Evolutionary conservation across 768 basidiomycete species (phyloP).

Genomic region (Russula earlei): DNA sequence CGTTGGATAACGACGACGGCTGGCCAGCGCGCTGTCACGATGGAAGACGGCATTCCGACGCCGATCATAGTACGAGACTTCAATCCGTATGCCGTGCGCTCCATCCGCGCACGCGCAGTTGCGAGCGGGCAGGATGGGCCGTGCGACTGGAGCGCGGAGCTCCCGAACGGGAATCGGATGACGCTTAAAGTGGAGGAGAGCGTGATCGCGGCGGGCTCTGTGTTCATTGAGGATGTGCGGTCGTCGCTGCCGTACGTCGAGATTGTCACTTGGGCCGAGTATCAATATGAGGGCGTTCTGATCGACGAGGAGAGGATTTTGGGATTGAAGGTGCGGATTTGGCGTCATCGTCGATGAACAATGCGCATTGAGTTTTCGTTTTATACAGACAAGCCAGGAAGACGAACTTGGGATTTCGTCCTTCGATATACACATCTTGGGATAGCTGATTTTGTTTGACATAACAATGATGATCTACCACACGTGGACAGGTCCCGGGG

Average conservation of each 20-base stretch:
- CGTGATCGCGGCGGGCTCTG: neutral
- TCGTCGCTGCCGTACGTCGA: slow-evolving; percentile 24
- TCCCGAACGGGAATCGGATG: slow-evolving; percentile 3
- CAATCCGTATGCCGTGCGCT: slow-evolving; percentile 16
- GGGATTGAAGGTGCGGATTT: slow-evolving; percentile 24
- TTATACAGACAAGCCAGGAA: slow-evolving; percentile 3
- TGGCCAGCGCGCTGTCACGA: slow-evolving; percentile 24
- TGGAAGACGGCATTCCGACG: neutral
- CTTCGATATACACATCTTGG: slow-evolving; percentile 15
- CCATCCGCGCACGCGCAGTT: neutral
- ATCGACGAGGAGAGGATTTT: slow-evolving; percentile 27
- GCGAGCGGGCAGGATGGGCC: neutral
- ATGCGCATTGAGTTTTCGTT: neutral
- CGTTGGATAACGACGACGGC: slow-evolving; percentile 28
- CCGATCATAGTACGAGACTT: slow-evolving; percentile 23
- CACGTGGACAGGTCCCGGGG: too few relatives aligned
- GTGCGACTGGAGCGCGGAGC: neutral
- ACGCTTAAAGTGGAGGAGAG: slow-evolving; percentile 1
- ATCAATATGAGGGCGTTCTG: slow-evolving; percentile 22
- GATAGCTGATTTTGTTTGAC: neutral
- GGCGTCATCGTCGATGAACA: too few relatives aligned
- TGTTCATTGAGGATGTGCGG: slow-evolving; percentile 20
- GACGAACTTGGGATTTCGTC: slow-evolving; percentile 11
- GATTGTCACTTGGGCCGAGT: slow-evolving; percentile 10
- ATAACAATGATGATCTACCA: too few relatives aligned